Base-by-base conservation (phyloP, 1,139 yeast genomes). In the Yamadazyma sp. region DNA sequence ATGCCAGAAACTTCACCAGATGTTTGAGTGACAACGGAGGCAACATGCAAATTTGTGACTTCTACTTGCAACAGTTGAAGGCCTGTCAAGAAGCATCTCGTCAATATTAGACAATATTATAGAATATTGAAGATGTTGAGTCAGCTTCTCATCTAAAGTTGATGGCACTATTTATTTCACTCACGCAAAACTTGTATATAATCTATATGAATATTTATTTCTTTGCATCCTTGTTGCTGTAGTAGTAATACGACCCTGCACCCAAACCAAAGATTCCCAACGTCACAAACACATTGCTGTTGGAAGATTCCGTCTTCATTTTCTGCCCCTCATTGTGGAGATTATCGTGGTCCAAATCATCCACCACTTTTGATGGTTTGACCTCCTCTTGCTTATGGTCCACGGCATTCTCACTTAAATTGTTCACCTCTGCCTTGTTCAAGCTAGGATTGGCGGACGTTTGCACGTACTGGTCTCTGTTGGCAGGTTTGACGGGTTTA, bases 21-120 rank as follows among this genome's bases (percentile, higher is more conserved):
- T 92, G 98, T 74, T 74, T 92, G 59, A 92, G 84, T 59, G 96
- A 88, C 56, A 88, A 92, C 68, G 74, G 76, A 53, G 97, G 97
- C 52, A 89, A 92, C 77, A 86, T 88, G 89, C 96, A 89, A 71
- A 82, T 86, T 53, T 92, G 98, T 71, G 97, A 89, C 60, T 92
- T 78, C 79, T 92, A 92, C 70, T 77, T 92, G 68, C 97, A 90
- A 70, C 97, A 90, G 72, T 81, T 92, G 64, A 90, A 86, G 74
- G 94, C 97, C 18, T 92, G 98, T 68, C 97, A 92, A 72, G 92
- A 86, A 65, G 96, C 97, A 54, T 74, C 96, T 43, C 78, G 83
- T 52, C 86, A 81, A 54, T 88, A 86, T 62, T 87, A 77, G 42
- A 38, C n/a, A n/a, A n/a, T n/a, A n/a, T n/a, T n/a, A n/a, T n/a